Evolutionary conservation across 108 stramenopile genomes (phyloP), one percentile per base, ranked within the genome.

Genomic region (Thalassiosira profunda): DNA sequence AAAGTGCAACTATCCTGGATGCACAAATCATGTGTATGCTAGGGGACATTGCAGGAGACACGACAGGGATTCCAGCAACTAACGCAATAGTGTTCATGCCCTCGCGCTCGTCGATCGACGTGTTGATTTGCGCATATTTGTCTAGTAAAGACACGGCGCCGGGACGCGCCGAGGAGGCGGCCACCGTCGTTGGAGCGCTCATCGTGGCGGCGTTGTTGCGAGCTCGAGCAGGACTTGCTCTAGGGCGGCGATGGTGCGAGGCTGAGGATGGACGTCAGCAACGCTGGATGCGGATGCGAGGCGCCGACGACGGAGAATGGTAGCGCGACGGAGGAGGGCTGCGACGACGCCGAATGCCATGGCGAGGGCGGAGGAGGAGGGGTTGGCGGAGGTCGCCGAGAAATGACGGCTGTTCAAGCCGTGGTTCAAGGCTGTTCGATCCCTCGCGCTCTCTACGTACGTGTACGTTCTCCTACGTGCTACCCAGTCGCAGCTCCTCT

Each of bases 121-220:
- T 20, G 40, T 79, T 79, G 58, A 79, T 79, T 38, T 63, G 36
- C 10, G 77, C 64, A 57, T 79, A 79, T 60, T 79, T 79, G 58
- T 79, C 77, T 31, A 79, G 58, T 29, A 79, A 57, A 58, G 77
- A 79, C 77, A 79, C 66, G 40, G 77, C 69, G 10, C 77, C 77
- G n/a, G n/a, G n/a, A n/a, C n/a, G n/a, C n/a, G n/a, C n/a, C n/a
- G n/a, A n/a, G 1, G 69, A 59, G 31, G 44, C 60, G 20, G 58
- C 3, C 3, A 37, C 40, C n/a, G 66, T 18, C 23, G 49, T 28
- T n/a, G n/a, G n/a, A n/a, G 53, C 24, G 11, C 31, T 52, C 5
- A 34, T 3, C 2, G 10, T 2, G 10, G 3, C 28, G 5, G 47
- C 0, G 17, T 17, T 14, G 47, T 6, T 48, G 6, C 24, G 23